Base-by-base conservation (phyloP, 345 rosid genomes). In the Eucalyptus victrix region DNA sequence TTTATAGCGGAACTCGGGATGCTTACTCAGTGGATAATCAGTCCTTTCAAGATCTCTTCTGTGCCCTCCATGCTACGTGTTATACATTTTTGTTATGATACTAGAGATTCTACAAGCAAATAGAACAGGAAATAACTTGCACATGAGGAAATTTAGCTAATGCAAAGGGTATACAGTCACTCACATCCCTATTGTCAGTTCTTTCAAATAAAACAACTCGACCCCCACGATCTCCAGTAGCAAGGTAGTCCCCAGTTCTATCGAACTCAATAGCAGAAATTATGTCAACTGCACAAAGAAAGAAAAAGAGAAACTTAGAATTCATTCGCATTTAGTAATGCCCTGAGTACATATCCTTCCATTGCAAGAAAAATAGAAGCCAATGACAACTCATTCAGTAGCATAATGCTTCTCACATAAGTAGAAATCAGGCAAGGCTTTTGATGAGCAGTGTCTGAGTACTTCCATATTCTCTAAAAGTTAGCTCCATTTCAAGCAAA, bases 151-250 rank as follows among this genome's bases (percentile, higher is more conserved):
- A 49, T 11, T 56, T 49, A 85, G 50, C 49, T 58, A 62, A 17
- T 40, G 62, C 30, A 87, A 80, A 81, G 56, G 28, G 53, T 87
- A 53, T 87, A 87, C 12, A 45, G 50, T 86, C 69, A 89, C 98
- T 87, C 91, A 97, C 99, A 92, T 94, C 95, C 91, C 90, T 94
- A 45, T 89, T 88, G 90, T 97, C 96, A 9, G 94, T 95, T 90
- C 97, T 95, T 95, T 97, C 99, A 93, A 97, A 97, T 51, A 97
- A 95, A 93, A 97, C 99, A 91, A 96, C 99, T 40, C 99, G 92
- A 56, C 99, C 99, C 88, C 99, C 99, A 93, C 99, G 98, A 89
- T 97, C 99, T 81, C 99, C 99, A 88, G 99, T 96, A 86, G 98
- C 99, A 37, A 97, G 98, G 90, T 96, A 96, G 86, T 96, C 93